Base-by-base conservation (phyloP, 1,284 basidiomycete species). In the Phlebopus sp. region DNA sequence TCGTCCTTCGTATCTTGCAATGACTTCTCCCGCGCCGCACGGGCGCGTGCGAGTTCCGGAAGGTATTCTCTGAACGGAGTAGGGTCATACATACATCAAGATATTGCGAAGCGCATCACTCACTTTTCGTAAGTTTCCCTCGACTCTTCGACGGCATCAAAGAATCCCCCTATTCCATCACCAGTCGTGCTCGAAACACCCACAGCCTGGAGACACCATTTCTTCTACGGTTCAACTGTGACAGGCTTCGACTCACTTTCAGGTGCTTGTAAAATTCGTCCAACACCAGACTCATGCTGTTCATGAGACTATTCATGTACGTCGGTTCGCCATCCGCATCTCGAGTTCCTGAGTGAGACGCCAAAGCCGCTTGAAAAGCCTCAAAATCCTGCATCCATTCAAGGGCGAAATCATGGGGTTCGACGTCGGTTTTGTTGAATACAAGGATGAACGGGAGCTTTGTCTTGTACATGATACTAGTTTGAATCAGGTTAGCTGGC, bases 321-420 rank as follows among this genome's bases (percentile, higher is more conserved):
- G 91, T 96, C 42, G 90, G 90, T 60, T 96, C 94, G 37, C 92
- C 95, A 53, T 92, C 90, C 8, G 86, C 77, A 60, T 92, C 89
- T 37, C 78, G 74, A 14, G 83, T 78, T 7, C 81, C 81, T 37
- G 73, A 67, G 59, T 87, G 84, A 1, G 79, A 70, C 0, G 83
- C 79, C 50, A 91, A 70, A 8, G 89, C 88, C 4, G 70, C 76
- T 55, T 93, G 90, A 66, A 91, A 91, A 18, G 79, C 80, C 68
- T 99, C 96, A 64, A 98, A 99, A 66, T 99, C 97, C 30, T 82
- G 76, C 96, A 99, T 99, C 97, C 97, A 99, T 54, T 97, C 92
- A 34, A 96, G 58, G 4, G 96, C 97, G 68, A 98, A 98, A 40
- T 85, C 81, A 69, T 96, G 91, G 2, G 86, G 76, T 56, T 86